A percentile compares a stretch with the other conserved stretches of the same genome.
These are phyloP conservation scores for Triticum urartu DNA, from an alignment of 176 grass and related monocot genomes.

Conservation along the genomic window DNA sequence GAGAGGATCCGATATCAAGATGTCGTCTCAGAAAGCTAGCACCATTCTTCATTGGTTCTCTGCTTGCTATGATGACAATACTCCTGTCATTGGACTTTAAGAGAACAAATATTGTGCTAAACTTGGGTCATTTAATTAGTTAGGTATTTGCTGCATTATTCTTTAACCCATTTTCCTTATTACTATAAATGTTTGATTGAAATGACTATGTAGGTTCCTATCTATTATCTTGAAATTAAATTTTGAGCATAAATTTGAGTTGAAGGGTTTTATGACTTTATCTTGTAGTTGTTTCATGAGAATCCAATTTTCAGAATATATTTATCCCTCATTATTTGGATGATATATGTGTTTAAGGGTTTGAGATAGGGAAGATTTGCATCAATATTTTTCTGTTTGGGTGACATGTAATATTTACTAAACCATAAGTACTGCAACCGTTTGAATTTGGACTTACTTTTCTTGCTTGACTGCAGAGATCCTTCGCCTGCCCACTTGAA, in stretches of 20 bases:
- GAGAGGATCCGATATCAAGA: conserved; percentile 42
- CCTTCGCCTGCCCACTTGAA: conserved; percentile 50
- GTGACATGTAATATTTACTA: neutral
- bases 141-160: neutral
- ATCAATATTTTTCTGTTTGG: neutral
- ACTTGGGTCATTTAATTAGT: neutral
- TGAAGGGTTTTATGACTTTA: neutral
- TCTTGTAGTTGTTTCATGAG: neutral
- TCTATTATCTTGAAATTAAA: neutral
- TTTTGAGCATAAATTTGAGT: conserved; percentile 3
- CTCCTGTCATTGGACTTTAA: neutral
- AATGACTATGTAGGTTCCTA: neutral
- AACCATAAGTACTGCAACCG: neutral
- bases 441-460: conserved; percentile 4
- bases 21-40: conserved; percentile 52
- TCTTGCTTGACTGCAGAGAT: conserved; percentile 34
- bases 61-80: conserved; percentile 56
- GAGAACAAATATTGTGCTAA: neutral
- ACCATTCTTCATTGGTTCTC: conserved; percentile 31
- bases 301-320: neutral
- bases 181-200: neutral
- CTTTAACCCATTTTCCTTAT: neutral
- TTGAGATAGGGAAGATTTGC: neutral
- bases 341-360: neutral
- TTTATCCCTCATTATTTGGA: neutral